Conservation (phyloP, 768 basidiomycete species). For the Boletus reticuloceps region DNA sequence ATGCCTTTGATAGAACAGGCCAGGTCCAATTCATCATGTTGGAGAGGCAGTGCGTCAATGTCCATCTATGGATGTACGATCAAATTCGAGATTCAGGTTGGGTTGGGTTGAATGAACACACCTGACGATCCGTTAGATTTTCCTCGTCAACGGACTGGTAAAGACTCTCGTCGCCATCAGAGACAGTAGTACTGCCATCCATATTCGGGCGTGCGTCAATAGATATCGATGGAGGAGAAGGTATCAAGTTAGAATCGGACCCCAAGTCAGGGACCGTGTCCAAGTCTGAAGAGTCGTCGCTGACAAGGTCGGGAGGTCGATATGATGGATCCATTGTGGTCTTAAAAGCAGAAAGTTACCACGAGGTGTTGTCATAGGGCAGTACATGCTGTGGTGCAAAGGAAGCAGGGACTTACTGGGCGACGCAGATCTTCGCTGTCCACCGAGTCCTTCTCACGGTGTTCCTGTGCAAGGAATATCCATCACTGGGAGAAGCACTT, state of each 20-base stretch:
- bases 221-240: background rate
- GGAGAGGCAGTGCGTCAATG: too few species aligned
- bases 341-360: background rate
- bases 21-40: too few species aligned
- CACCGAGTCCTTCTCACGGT: too few species aligned
- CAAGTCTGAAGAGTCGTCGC: background rate
- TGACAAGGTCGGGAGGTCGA: slow-evolving; percentile 11
- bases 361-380: too few species aligned
- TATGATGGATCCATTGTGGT: slow-evolving; percentile 7
- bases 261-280: background rate
- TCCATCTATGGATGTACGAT: slow-evolving; percentile 17
- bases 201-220: background rate
- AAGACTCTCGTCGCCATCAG: slow-evolving; percentile 12
- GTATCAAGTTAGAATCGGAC: background rate
- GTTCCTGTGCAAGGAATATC: too few species aligned
- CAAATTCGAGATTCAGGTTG: background rate
- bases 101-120: background rate
- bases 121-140: slow-evolving; percentile 1
- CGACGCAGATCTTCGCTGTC: too few species aligned
- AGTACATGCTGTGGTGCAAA: too few species aligned
- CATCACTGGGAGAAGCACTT: too few species aligned
- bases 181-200: background rate
- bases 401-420: too few species aligned
- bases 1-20: too few species aligned
- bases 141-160: slow-evolving; percentile 15